Base-by-base conservation (phyloP, 768 basidiomycete species). In the Collybia mongolica region DNA sequence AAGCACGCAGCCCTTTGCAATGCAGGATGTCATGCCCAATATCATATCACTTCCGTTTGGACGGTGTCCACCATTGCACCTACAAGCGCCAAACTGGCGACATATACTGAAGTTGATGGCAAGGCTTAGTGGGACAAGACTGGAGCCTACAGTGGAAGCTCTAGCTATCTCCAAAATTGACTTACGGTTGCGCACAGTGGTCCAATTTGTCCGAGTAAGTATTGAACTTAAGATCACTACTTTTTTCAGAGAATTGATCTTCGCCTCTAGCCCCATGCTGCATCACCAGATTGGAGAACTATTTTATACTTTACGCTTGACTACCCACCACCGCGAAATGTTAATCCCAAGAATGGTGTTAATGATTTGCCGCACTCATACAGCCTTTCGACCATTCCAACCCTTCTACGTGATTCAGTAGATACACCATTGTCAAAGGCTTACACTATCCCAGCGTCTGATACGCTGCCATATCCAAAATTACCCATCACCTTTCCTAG, bases 231-330 rank as follows among this genome's bases (percentile, higher is more conserved):
- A 14, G 32, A 20, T 15, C 23, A 7, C n/a, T 9, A 17, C 40
- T 12, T 29, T 41, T 26, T 40, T 24, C 17, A 8, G 7, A 40
- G 14, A 9, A 3, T 28, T 28, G 18, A 45, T 35, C 29, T 22
- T 39, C 54, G 39, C 23, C 48, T 5, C 37, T 38, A 90, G 88
- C 73, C 84, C 7, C 81, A 86, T 58, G 80, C 76, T 35, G 60
- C 73, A 17, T 75, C 83, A 0, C 59, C 68, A 4, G 80, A 83
- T 15, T 93, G 90, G 90, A 77, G 85, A 47, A 83, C 84, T 8
- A 70, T 92, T 18, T 64, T 92, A 14, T 92, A 89, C 76, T 81
- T 93, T 56, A 84, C 86, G 1, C 79, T 89, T 47, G 90, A 93
- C 59, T 73, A 83, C 58, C 81, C 83, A 1, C 62, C 81, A 1